Base-by-base conservation (phyloP, 371 early-diverging fungal species). In the Gilbertella persicaria region DNA sequence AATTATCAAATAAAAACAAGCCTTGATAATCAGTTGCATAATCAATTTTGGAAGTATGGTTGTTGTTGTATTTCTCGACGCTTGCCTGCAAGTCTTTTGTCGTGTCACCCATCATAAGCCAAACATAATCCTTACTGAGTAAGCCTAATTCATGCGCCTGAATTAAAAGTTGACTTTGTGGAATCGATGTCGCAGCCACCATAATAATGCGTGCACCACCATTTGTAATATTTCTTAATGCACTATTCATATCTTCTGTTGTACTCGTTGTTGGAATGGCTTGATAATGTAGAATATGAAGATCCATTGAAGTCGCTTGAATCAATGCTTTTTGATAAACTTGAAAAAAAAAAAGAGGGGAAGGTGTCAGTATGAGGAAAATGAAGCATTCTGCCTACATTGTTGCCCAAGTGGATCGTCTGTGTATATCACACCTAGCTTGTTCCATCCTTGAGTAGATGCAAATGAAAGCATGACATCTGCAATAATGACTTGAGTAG, bases 1-100 rank as follows among this genome's bases (percentile, higher is more conserved):
- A 74, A 41, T 74, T 79, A 44, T 78, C 80, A 57, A 83, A 81
- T 67, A 79, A 65, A 39, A 83, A 75, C 8, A 83, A 39, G 0
- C 84, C 84, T 35, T 71, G 79, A 41, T 75, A 71, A 3, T 62
- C 65, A 14, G 49, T 29, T 19, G 67, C 66, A 29, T 53, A 73
- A 43, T 67, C 30, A 21, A 72, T 69, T 3, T 44, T 49, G 0
- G 9, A 13, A 12, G 65, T 47, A 3, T 60, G 17, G 26, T 68
- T 58, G 19, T 25, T 24, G 50, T 73, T 75, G 26, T 63, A 60
- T 16, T 38, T 19, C n/a, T 53, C 42, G 12, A 70, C 54, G 3
- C 55, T 62, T 0, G 47, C 21, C 23, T 64, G 29, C 19, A 81
- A 41, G 19, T 66, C 59, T 8, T 63, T 54, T 1, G 70, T 64